Percentiles rank a stretch among this genome's conserved stretches.
Evolutionary conservation across 129 eudicot genomes (phyloP).

Genomic region (Arctium minus): DNA sequence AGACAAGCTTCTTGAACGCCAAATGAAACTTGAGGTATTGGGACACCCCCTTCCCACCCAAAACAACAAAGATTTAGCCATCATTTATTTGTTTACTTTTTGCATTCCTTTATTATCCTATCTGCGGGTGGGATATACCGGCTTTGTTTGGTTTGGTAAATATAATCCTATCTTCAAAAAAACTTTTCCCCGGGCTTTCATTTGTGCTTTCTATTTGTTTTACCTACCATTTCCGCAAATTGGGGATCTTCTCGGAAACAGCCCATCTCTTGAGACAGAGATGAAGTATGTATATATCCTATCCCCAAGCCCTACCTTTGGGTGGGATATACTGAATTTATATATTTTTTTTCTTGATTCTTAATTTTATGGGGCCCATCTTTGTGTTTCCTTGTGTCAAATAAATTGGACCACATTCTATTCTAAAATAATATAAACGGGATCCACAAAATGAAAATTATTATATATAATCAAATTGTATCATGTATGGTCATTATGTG

Average conservation of each 20-base stretch:
- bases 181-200: neutral
- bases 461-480: neutral
- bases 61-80: neutral
- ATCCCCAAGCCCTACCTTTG: neutral
- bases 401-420: neutral
- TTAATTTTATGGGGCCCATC: neutral
- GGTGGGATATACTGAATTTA: neutral
- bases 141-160: neutral
- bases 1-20: conserved; percentile 89
- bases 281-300: too few species aligned
- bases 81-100: neutral
- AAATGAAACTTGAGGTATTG: conserved; percentile 91
- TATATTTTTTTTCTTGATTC: neutral
- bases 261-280: neutral
- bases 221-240: neutral
- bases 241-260: neutral
- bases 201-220: neutral
- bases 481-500: neutral
- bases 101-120: neutral
- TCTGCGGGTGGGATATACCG: neutral
- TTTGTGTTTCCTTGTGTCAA: neutral
- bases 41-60: neutral
- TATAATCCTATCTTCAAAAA: neutral
- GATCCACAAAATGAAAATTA: neutral
- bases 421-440: neutral